Conservation (phyloP, 2,329 filamentous ascomycete genomes). For the Alternaria gansuensis region DNA sequence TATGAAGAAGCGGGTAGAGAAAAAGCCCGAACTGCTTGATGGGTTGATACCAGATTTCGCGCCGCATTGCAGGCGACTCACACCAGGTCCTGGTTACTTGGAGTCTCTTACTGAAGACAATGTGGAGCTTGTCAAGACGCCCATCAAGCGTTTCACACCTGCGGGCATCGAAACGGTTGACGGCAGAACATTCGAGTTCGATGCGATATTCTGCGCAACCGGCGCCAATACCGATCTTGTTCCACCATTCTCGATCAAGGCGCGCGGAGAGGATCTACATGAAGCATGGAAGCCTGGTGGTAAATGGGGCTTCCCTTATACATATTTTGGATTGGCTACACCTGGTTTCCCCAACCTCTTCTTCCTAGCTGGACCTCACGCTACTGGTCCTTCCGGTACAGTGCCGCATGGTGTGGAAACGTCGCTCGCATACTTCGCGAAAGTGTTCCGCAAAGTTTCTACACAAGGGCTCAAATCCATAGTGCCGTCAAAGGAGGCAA, state of each 20-base stretch:
- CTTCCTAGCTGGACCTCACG: constrained; percentile 64
- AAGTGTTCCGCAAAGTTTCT: constrained; percentile 71
- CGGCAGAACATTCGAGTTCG: constrained; percentile 51
- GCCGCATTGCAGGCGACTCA: constrained; percentile 47
- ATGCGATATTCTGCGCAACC: constrained; percentile 68
- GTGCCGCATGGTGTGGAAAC: constrained; percentile 73
- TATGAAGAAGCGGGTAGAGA: constrained; percentile 52
- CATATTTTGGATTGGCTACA: constrained; percentile 70
- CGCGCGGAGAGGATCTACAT: constrained; percentile 63
- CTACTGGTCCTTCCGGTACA: constrained; percentile 64
- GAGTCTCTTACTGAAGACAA: constrained; percentile 55
- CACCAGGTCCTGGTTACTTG: constrained; percentile 51
- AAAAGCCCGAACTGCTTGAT: constrained; percentile 55
- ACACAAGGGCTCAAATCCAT: constrained; percentile 72
- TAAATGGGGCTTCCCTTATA: constrained; percentile 70
- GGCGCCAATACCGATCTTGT: constrained; percentile 64
- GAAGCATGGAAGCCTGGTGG: constrained; percentile 66
- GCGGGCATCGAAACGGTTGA: constrained; percentile 53
- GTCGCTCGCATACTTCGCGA: constrained; percentile 71
- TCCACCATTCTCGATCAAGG: constrained; percentile 68
- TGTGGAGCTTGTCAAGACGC: constrained; percentile 53
- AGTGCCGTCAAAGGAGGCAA: constrained; percentile 64
- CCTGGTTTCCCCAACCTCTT: constrained; percentile 74
- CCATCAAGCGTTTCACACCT: constrained; percentile 52
- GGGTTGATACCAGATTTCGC: constrained; percentile 54